A percentile compares a stretch with the other conserved stretches of the same genome.
Conservation (phyloP, 148 eudicot species). For the Cornus kousa region DNA sequence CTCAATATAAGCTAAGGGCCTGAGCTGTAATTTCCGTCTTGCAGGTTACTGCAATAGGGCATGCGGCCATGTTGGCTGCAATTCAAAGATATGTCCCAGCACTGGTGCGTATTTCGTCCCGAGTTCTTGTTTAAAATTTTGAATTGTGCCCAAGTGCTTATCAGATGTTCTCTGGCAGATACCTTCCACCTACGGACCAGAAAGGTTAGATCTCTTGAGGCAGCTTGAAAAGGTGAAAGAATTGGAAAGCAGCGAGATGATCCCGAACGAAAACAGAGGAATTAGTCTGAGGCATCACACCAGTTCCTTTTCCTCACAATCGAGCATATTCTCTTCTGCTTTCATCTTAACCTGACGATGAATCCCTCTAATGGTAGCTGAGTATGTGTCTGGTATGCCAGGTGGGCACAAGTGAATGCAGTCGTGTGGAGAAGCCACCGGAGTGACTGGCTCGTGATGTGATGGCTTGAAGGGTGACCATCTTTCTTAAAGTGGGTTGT, state of each 20-base stretch:
- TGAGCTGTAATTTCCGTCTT: constrained; percentile 12
- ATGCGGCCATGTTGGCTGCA: constrained; percentile 98
- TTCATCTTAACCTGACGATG: constrained; percentile 21
- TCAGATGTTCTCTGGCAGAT: constrained; percentile 43
- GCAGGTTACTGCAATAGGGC: constrained; percentile 99
- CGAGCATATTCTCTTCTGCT: not conserved
- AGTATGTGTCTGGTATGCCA: constrained; percentile 68
- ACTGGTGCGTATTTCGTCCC: constrained; percentile 48
- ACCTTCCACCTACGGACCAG: constrained; percentile 93
- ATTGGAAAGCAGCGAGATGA: constrained; percentile 50
- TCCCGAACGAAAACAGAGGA: constrained; percentile 54
- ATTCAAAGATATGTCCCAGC: constrained; percentile 91
- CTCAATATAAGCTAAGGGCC: not conserved
- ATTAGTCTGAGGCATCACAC: constrained; percentile 11
- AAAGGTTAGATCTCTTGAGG: constrained; percentile 75
- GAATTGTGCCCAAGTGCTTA: constrained; percentile 1
- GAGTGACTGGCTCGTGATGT: constrained; percentile 47
- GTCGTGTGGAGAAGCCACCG: constrained; percentile 47
- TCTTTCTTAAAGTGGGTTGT: constrained; percentile 32
- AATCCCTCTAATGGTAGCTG: constrained; percentile 42
- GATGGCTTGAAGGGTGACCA: constrained; percentile 65
- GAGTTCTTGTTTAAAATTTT: constrained; percentile 3
- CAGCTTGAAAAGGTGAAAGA: constrained; percentile 93
- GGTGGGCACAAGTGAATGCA: constrained; percentile 92
- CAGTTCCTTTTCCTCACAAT: not conserved